Evolutionary conservation across 2,329 filamentous ascomycete genomes (phyloP), one percentile per base, ranked within the genome.

Genomic region (Phialophora expanda): DNA sequence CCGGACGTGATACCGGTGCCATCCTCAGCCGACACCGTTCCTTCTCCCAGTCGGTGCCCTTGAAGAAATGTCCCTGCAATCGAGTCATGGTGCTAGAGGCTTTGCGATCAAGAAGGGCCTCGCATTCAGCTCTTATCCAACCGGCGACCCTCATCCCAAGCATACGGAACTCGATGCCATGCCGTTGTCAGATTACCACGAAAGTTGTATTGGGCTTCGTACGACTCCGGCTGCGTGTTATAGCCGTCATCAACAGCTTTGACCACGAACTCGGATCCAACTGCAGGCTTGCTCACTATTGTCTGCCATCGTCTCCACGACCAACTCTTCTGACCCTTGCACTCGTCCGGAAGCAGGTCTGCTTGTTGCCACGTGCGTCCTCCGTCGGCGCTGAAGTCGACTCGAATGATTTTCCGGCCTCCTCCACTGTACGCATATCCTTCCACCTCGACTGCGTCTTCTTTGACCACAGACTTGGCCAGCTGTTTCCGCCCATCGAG

Each of bases 391-490:
- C 84, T 87, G 34, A 90, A 79, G 69, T 91, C 89, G 2, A 91
- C 88, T n/a, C 88, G 85, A 54, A 88, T 82, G 68, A 90, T 87
- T 73, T 82, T 82, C 34, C 86, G 83, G 1, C 89, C 89, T 53
- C 88, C 89, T 30, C 89, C 89, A 0, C 87, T 88, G 73, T 88
- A 89, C 1, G 89, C 89, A 74, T 89, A 91, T 0, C 89, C 89
- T 58, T 83, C 80, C 4, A 89, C 26, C 30, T 66, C 54, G 28
- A 76, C 66, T 5, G 66, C 55, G 46, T 74, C 69, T 32, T 69
- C 65, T 53, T 73, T 62, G 4, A 70, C 55, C n/a, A 67, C 65
- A 12, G 71, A 65, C 48, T 70, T 69, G 48, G 68, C 54, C 48
- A 70, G 38, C 26, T 62, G 51, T 14, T 20, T 53, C n/a, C 56